Evolutionary conservation across 2,329 filamentous ascomycete species (phyloP).

Genomic region (Hypoxylon sp.): DNA sequence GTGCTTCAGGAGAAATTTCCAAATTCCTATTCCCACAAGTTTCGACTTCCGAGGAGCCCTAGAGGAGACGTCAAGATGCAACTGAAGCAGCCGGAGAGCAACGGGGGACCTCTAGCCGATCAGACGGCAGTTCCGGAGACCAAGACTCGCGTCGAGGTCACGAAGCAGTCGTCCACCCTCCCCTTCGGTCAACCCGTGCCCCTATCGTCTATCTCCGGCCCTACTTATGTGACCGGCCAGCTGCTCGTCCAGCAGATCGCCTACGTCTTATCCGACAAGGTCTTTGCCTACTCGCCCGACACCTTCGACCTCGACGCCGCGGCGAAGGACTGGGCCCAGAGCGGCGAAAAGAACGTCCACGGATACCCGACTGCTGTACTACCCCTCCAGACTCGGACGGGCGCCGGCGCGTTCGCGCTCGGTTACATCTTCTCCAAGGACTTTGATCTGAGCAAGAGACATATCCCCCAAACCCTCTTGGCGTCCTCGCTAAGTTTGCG

Average conservation of each 20-base stretch:
- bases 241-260: constrained; percentile 94
- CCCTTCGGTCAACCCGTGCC: constrained; percentile 65
- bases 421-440: constrained; percentile 98
- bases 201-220: constrained; percentile 74
- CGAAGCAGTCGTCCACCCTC: constrained; percentile 59
- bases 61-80: constrained; percentile 38
- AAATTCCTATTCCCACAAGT: constrained; percentile 24
- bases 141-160: constrained; percentile 46
- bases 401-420: constrained; percentile 88
- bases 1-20: constrained; percentile 22
- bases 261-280: constrained; percentile 93
- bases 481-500: constrained; percentile 84
- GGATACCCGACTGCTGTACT: constrained; percentile 81
- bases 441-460: constrained; percentile 89
- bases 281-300: constrained; percentile 95
- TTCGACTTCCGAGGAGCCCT: constrained; percentile 20
- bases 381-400: constrained; percentile 83
- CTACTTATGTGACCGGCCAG: constrained; percentile 93
- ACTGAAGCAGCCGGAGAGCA: constrained; percentile 51
- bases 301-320: constrained; percentile 90
- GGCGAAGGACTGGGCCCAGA: constrained; percentile 76
- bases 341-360: constrained; percentile 79
- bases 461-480: constrained; percentile 89
- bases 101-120: constrained; percentile 44
- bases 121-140: constrained; percentile 44